A percentile compares a stretch with the other conserved stretches of the same genome.
phyloP scores from a whole-genome alignment of 2,329 filamentous ascomycete genomes.

The Zasmidium angulare region DNA sequence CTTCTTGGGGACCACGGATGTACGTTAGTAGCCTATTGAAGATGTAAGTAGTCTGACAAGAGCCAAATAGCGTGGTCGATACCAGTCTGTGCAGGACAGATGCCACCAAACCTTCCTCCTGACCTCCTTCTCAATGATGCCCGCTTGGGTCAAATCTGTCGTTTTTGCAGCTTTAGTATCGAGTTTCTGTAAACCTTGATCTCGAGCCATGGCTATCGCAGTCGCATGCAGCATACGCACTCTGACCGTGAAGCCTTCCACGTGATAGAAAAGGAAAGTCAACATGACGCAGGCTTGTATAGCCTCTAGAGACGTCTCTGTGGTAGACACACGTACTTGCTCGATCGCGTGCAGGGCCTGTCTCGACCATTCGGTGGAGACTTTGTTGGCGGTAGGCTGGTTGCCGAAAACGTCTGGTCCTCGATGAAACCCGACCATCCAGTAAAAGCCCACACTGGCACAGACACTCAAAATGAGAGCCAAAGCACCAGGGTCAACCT shows the following conservation, averaged over 20 bases:
- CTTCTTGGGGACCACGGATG: conserved; percentile 45
- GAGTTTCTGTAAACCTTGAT: conserved; percentile 26
- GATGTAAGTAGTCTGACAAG: background rate
- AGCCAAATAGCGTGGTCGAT: background rate
- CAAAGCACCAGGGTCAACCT: conserved; percentile 11
- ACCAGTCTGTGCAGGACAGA: conserved; percentile 30
- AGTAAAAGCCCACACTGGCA: conserved; percentile 16
- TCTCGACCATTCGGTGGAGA: conserved; percentile 12
- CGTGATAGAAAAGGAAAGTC: conserved; percentile 30
- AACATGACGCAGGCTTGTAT: conserved; percentile 31
- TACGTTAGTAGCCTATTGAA: conserved; percentile 30
- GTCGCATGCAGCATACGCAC: conserved; percentile 21
- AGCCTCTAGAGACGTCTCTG: conserved; percentile 20
- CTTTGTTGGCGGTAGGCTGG: conserved; percentile 9
- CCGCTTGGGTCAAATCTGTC: conserved; percentile 5
- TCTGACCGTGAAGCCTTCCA: conserved; percentile 29
- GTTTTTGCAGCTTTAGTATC: conserved; percentile 14
- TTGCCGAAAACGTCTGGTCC: conserved; percentile 6
- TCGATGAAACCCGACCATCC: conserved; percentile 9
- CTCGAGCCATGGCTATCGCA: conserved; percentile 23
- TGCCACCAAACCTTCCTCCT: conserved; percentile 32
- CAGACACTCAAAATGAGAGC: conserved; percentile 16
- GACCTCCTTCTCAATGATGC: conserved; percentile 27
- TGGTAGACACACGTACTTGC: conserved; percentile 10
- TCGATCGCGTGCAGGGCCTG: conserved; percentile 18